Evolutionary conservation across 1,284 basidiomycete species (phyloP), one percentile per base, ranked within the genome.

Genomic region (Trichosporon coremiiforme): DNA sequence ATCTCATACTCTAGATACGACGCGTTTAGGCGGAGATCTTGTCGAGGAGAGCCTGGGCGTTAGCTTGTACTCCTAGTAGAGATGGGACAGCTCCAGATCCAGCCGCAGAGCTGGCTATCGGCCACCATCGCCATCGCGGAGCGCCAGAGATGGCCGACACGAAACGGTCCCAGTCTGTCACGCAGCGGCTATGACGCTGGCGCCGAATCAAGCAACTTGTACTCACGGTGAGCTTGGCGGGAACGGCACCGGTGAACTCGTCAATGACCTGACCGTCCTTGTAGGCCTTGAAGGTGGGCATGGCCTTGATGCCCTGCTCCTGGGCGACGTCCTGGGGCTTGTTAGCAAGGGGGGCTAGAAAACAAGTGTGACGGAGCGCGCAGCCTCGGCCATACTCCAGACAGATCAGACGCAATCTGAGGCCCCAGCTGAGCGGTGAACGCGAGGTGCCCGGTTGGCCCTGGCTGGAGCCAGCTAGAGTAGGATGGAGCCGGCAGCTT

Each of bases 271-370:
- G 75, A 60, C 91, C 91, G 73, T 88, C 85, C 85, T 90, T 87
- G 87, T 89, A 92, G 45, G 88, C 85, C 68, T 88, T 84, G 85
- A 93, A 93, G 2, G 91, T 92, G 17, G 92, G 92, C 88, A 93
- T 90, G 83, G 90, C 90, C 77, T 88, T 87, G 83, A 97, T 88
- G 66, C 88, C 88, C 69, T 90, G 88, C 81, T 90, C 90, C 77
- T 88, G 82, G 8, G 86, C 84, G 73, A 88, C 83, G 73, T 87
- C 83, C 83, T 84, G 66, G 1, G n/a, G 3, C 10, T 25, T 15
- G 68, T 69, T 33, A 69, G 68, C n/a, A n/a, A n/a, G n/a, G n/a
- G n/a, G n/a, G n/a, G n/a, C n/a, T n/a, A n/a, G n/a, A n/a, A n/a
- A n/a, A n/a, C n/a, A n/a, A n/a, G n/a, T n/a, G n/a, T n/a, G n/a